A percentile compares a stretch with the other conserved stretches of the same genome.
These are phyloP conservation scores for Mrakia frigida DNA, from an alignment of 768 basidiomycete species.

Conservation along the genomic window DNA sequence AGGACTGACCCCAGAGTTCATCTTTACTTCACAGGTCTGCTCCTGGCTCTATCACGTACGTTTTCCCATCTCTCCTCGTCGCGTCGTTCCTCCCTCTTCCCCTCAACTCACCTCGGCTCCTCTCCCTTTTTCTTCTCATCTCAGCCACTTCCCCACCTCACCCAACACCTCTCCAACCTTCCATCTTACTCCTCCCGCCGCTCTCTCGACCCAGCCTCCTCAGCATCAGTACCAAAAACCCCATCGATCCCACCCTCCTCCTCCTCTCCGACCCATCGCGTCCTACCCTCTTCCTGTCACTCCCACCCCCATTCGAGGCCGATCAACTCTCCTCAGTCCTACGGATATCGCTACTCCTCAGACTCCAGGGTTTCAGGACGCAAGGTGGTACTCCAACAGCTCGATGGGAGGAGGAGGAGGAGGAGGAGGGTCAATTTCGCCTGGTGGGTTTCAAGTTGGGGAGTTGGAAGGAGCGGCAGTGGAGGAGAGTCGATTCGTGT, in stretches of 20 bases:
- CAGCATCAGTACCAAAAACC: no score
- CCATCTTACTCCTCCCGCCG: neutral
- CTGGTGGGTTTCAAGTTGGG: neutral
- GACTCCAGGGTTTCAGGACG: neutral
- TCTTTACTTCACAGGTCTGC: neutral
- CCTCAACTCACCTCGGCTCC: no score
- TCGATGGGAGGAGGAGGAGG: neutral
- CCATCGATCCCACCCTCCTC: slow-evolving; percentile 1
- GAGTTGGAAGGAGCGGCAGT: neutral
- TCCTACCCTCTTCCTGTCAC: neutral
- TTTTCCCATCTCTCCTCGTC: neutral
- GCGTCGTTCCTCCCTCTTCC: no score
- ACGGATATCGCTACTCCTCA: neutral
- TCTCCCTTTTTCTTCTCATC: neutral
- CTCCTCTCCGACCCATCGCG: slow-evolving; percentile 1
- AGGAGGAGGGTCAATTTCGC: neutral
- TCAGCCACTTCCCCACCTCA: slow-evolving; percentile 8
- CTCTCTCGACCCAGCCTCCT: neutral
- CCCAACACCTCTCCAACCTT: neutral
- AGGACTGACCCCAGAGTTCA: neutral
- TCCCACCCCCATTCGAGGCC: neutral
- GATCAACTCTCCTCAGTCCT: neutral
- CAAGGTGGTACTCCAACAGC: neutral
- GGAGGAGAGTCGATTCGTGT: slow-evolving; percentile 11
- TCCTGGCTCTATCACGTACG: neutral